phyloP scores from a whole-genome alignment of 352 stramenopile genomes.

The Phytophthora aleatoria region DNA sequence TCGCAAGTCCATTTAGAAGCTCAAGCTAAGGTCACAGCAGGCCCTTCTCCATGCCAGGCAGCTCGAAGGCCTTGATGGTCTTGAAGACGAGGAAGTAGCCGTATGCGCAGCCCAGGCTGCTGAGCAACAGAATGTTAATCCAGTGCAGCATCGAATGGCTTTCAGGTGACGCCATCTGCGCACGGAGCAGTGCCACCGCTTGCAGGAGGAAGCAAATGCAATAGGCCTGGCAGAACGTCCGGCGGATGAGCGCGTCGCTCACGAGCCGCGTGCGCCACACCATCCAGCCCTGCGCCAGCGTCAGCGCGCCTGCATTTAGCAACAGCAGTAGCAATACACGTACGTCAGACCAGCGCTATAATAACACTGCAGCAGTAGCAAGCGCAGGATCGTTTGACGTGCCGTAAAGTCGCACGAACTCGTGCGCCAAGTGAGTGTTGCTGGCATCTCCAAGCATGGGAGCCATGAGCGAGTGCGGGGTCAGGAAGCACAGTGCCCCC shows the following conservation, averaged over 20 bases:
- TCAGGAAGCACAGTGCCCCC: slow-evolving; percentile 73
- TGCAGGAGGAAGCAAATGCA: slow-evolving; percentile 88
- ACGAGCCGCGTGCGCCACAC: slow-evolving; percentile 87
- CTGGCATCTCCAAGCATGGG: slow-evolving; percentile 73
- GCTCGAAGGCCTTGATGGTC: slow-evolving; percentile 89
- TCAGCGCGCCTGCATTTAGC: slow-evolving; percentile 59
- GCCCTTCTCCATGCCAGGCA: slow-evolving; percentile 67
- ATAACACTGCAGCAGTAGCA: background rate
- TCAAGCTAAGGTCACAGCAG: slow-evolving; percentile 37
- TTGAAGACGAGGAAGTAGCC: slow-evolving; percentile 88
- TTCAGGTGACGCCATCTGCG: slow-evolving; percentile 71
- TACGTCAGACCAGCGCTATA: background rate
- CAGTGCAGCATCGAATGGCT: slow-evolving; percentile 84
- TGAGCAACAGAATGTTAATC: slow-evolving; percentile 81
- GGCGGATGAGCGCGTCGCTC: slow-evolving; percentile 81
- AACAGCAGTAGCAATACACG: background rate
- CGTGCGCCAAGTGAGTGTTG: slow-evolving; percentile 86
- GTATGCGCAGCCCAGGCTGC: slow-evolving; percentile 66
- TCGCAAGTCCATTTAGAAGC: background rate
- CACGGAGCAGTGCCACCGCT: slow-evolving; percentile 68
- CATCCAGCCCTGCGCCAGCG: slow-evolving; percentile 84
- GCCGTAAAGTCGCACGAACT: slow-evolving; percentile 89
- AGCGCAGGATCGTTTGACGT: background rate
- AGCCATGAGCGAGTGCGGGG: slow-evolving; percentile 81
- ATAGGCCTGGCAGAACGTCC: slow-evolving; percentile 89